A percentile compares a stretch with the other conserved stretches of the same genome.
Evolutionary conservation across 192 early-diverging fungal genomes (phyloP).

Genomic region (Lobosporangium transversale): DNA sequence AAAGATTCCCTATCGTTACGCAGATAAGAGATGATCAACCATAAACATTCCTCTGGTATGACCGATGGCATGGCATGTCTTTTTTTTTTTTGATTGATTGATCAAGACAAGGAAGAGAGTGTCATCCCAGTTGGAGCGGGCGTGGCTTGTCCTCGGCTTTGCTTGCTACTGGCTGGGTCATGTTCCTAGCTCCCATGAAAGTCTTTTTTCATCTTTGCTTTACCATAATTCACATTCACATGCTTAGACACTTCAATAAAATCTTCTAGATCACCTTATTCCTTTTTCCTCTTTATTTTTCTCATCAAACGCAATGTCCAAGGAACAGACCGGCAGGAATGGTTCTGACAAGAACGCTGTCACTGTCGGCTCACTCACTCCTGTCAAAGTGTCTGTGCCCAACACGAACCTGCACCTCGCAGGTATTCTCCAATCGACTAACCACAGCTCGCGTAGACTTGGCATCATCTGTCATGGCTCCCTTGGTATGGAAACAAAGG

Average conservation of each 20-base stretch:
- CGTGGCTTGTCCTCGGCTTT: background rate
- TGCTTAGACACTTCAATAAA: no score
- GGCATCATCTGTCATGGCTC: constrained; percentile 52
- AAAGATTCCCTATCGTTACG: constrained; percentile 29
- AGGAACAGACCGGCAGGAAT: no score
- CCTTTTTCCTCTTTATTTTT: no score
- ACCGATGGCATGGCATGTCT: constrained; percentile 28
- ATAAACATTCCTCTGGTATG: constrained; percentile 51
- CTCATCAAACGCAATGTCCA: no score
- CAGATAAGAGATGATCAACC: constrained; percentile 38
- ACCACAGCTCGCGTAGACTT: constrained; percentile 26
- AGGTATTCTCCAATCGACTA: constrained; percentile 41
- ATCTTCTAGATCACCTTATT: no score
- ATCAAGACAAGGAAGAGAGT: background rate
- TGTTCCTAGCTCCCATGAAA: no score
- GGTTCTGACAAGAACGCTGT: background rate
- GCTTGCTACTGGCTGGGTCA: background rate
- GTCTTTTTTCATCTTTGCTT: no score
- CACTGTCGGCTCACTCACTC: constrained; percentile 33
- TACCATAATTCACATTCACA: no score
- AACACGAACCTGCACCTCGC: constrained; percentile 20
- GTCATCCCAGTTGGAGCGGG: background rate
- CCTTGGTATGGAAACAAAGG: constrained; percentile 25
- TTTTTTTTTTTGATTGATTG: background rate
- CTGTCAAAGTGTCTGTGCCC: constrained; percentile 24